Evolutionary conservation across 495 filamentous ascomycete genomes (phyloP), one percentile per base, ranked within the genome.

Genomic region (Penicillium paxilli): DNA sequence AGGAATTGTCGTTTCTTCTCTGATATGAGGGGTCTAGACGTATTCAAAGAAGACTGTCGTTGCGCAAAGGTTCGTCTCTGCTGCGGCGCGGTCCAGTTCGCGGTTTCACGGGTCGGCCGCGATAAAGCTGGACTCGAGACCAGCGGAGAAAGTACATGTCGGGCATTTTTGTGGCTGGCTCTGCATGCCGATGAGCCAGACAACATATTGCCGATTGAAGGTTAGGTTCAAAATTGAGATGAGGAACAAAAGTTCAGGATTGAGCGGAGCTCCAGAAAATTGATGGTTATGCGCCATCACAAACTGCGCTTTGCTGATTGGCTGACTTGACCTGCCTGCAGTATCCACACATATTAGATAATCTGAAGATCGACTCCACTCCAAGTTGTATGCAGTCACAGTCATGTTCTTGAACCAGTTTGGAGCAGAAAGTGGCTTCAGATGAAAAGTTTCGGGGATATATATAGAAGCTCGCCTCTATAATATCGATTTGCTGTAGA

Each of bases 211-310:
- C 52, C 20, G 50, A 48, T 47, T 44, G 60, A 57, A 42, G 47
- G 33, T 23, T 9, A 2, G 9, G 7, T n/a, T 21, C n/a, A 24
- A 24, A 21, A 5, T 12, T 10, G 23, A 33, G 22, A 20, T 44
- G 47, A 44, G 57, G 45, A 45, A 33, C 53, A 56, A 54, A 45
- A 38, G n/a, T 60, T 58, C 58, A 40, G 47, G 49, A 53, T 28
- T 40, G 49, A 48, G 40, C 17, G 44, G 51, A 54, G 51, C 59
- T 58, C 53, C 55, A 63, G 58, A 70, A 72, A 68, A 65, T 66
- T 54, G 55, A 63, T 63, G 71, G 65, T 70, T 70, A 72, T n/a
- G n/a, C n/a, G 70, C 47, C 50, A 64, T 70, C 66, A 55, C 53
- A 65, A 71, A 71, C 59, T 62, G 44, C 33, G 9, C 20, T 26